Conservation (phyloP, 177 flowering plant species). For the Tripterygium wilfordii region DNA sequence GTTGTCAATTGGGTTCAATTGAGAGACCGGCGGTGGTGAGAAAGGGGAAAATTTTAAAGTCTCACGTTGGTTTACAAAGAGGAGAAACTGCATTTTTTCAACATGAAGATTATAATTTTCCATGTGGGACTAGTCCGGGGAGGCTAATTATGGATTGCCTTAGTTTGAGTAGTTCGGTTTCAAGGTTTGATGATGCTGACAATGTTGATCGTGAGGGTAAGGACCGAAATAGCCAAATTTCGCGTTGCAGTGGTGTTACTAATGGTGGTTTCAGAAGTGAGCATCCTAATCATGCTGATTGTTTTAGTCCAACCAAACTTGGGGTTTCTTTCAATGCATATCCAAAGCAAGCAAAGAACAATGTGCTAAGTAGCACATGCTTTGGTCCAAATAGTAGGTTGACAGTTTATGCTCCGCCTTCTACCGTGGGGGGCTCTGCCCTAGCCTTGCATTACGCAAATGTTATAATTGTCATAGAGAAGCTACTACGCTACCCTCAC, state of each 20-base stretch:
- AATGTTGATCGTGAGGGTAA: slow-evolving; percentile 32
- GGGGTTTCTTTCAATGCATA: slow-evolving; percentile 28
- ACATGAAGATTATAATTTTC: slow-evolving; percentile 43
- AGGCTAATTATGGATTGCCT: slow-evolving; percentile 81
- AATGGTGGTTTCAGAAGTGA: slow-evolving; percentile 37
- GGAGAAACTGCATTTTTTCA: slow-evolving; percentile 26
- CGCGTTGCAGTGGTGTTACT: slow-evolving; percentile 27
- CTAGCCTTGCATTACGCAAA: slow-evolving; percentile 93
- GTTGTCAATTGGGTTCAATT: slow-evolving; percentile 28
- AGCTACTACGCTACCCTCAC: slow-evolving; percentile 92
- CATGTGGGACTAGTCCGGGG: slow-evolving; percentile 76
- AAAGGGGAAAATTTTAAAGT: slow-evolving; percentile 19
- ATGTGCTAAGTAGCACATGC: slow-evolving; percentile 15
- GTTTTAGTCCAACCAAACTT: slow-evolving; percentile 23
- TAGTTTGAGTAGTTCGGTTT: slow-evolving; percentile 65
- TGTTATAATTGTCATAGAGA: slow-evolving; percentile 84
- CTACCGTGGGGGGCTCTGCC: slow-evolving; percentile 92
- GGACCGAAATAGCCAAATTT: slow-evolving; percentile 33
- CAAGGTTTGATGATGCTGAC: slow-evolving; percentile 47
- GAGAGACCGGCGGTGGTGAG: slow-evolving; percentile 21
- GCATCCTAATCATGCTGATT: slow-evolving; percentile 19
- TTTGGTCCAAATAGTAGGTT: slow-evolving; percentile 54
- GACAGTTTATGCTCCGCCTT: slow-evolving; percentile 42
- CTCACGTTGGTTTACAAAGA: slow-evolving; percentile 25
- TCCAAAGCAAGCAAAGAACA: slow-evolving; percentile 20